These are phyloP conservation scores for Dictyostelium firmibasis DNA, from an alignment of 78 protist species.

Conservation along the genomic window DNA sequence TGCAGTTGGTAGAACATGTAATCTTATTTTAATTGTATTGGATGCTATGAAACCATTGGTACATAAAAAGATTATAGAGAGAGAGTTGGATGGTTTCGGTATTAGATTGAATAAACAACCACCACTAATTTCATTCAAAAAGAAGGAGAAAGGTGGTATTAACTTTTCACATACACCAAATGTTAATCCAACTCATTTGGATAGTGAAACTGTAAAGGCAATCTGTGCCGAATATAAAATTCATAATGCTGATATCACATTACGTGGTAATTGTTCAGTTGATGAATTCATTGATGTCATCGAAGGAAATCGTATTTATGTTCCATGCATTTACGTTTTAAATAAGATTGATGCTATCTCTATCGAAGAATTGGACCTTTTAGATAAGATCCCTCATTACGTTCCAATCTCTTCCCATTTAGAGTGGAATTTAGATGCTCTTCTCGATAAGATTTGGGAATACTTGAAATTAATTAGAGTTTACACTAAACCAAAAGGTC, in stretches of 20 bases:
- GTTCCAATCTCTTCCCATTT: conserved; percentile 87
- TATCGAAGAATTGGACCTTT: conserved; percentile 94
- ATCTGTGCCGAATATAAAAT: conserved; percentile 93
- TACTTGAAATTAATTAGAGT: conserved; percentile 94
- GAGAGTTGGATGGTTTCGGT: conserved; percentile 98
- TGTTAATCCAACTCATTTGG: conserved; percentile 82
- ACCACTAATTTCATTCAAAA: conserved; percentile 92
- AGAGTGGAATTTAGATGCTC: conserved; percentile 98
- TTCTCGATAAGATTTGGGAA: conserved; percentile 96
- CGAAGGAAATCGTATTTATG: conserved; percentile 97
- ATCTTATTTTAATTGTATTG: conserved; percentile 95
- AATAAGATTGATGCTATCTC: conserved; percentile 98
- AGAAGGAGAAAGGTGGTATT: conserved; percentile 98
- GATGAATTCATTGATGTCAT: conserved; percentile 99
- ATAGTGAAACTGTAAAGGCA: conserved; percentile 84
- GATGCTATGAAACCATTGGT: conserved; percentile 97
- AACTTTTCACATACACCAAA: conserved; percentile 79
- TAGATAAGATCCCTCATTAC: conserved; percentile 78
- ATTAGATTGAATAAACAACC: conserved; percentile 98
- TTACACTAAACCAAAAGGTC: conserved; percentile 99
- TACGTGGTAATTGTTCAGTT: conserved; percentile 90
- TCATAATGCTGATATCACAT: conserved; percentile 93
- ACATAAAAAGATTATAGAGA: conserved; percentile 95
- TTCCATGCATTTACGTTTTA: conserved; percentile 97
- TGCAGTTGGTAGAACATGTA: conserved; percentile 98